Evolutionary conservation across 2,329 filamentous ascomycete genomes (phyloP), one percentile per base, ranked within the genome.

Genomic region (Apiospora arundinis): DNA sequence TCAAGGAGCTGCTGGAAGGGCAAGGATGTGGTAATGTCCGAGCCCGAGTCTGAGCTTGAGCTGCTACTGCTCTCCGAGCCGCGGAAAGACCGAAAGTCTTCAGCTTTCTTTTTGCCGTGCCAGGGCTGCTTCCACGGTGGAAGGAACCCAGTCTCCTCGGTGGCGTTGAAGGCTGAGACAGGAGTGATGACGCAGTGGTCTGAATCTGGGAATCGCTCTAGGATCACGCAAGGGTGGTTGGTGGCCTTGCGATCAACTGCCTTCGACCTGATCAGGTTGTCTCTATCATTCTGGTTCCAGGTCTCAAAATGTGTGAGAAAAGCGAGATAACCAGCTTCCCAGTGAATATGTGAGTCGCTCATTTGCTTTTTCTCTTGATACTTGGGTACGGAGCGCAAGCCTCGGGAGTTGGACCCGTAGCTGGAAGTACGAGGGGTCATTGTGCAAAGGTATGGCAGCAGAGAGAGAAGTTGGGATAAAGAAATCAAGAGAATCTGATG

Each of bases 61-160:
- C 28, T 60, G 16, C 45, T 48, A 18, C 56, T 63, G 28, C 56
- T 63, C 21, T 63, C 56, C 18, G 56, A 63, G 32, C 56, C 56
- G 6, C 32, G 56, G 56, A 63, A 63, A 12, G 56, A 63, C 2
- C 32, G 56, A 14, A 63, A 63, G 9, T 63, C 32, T 14, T n/a
- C 18, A 18, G 9, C 18, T 40, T 63, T 40, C 32, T 63, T 56
- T 4, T 28, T 4, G 8, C 32, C 9, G 16, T 63, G 56, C 8
- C 56, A 63, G 2, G 4, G 18, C 32, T 63, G 56, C 32, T 63
- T 63, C 56, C 56, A 63, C 40, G 56, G 56, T 23, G 56, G 56
- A 4, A 63, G 32, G 11, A 63, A 63, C 16, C 28, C 14, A 8
- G 56, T 63, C 32, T 40, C 56, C 21, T 40, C 18, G 56, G 32